Conservation (phyloP, 768 basidiomycete species). For the Sporobolomyces pararoseus region DNA sequence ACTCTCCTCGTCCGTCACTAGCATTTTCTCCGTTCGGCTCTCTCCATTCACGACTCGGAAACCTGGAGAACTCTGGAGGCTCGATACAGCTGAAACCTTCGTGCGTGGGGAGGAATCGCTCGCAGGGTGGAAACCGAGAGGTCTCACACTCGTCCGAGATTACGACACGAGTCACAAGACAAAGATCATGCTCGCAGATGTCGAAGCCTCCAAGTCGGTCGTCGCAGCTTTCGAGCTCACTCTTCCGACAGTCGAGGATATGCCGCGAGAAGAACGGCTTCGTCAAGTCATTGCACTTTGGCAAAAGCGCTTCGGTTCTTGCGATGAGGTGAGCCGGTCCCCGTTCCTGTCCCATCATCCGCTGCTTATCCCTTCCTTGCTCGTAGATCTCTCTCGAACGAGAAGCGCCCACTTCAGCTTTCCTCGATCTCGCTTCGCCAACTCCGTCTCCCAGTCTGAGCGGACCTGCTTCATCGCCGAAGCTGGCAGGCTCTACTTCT, state of each 20-base stretch:
- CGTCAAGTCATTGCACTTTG: constrained; percentile 69
- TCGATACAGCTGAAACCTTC: constrained; percentile 92
- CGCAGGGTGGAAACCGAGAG: constrained; percentile 77
- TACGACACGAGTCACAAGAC: constrained; percentile 67
- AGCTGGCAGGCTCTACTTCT: constrained; percentile 13
- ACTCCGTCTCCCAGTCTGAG: constrained; percentile 1
- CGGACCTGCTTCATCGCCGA: constrained; percentile 5
- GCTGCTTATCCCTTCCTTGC: constrained; percentile 27
- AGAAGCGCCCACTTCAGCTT: constrained; percentile 54
- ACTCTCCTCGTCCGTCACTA: constrained; percentile 70
- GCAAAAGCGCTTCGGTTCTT: constrained; percentile 75
- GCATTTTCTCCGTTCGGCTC: constrained; percentile 76
- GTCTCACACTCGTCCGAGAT: constrained; percentile 83
- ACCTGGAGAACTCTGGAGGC: constrained; percentile 82
- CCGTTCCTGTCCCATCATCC: background rate
- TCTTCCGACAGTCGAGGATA: constrained; percentile 28
- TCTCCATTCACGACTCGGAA: constrained; percentile 80
- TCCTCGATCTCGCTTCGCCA: constrained; percentile 43
- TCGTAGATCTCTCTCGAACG: constrained; percentile 74
- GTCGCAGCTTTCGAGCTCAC: constrained; percentile 52
- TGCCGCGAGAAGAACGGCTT: constrained; percentile 48
- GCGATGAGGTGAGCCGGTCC: constrained; percentile 60
- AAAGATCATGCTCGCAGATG: constrained; percentile 75
- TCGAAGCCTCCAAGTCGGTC: constrained; percentile 79
- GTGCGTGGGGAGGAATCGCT: constrained; percentile 86